Conservation (phyloP, 2,329 filamentous ascomycete species). For the Cytospora chrysosperma region DNA sequence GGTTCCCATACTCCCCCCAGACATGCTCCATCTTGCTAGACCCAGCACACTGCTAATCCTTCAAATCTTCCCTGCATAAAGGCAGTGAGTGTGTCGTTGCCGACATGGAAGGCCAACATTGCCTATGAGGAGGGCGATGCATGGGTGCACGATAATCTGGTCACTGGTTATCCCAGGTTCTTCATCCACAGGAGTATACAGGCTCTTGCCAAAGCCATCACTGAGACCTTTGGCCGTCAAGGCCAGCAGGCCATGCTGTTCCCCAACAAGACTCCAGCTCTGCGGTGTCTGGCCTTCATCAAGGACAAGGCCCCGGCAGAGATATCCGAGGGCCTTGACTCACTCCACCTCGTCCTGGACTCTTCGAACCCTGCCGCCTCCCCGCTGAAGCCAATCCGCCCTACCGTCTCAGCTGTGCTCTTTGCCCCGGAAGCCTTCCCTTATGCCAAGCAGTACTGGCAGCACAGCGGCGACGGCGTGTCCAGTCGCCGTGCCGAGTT, state of each 20-base stretch:
- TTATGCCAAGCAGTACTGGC: slow-evolving; percentile 93
- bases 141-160: slow-evolving; percentile 83
- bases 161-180: slow-evolving; percentile 90
- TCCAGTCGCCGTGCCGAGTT: slow-evolving; percentile 92
- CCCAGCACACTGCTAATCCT: slow-evolving; percentile 1
- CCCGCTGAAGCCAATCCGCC: slow-evolving; percentile 54
- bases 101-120: slow-evolving; percentile 87
- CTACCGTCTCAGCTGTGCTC: slow-evolving; percentile 68
- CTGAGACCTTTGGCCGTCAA: slow-evolving; percentile 59
- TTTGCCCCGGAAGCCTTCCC: slow-evolving; percentile 66
- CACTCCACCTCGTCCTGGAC: slow-evolving; percentile 65
- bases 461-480: slow-evolving; percentile 89
- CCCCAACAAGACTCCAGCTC: slow-evolving; percentile 68
- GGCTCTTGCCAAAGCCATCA: slow-evolving; percentile 68
- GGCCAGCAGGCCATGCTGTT: slow-evolving; percentile 78
- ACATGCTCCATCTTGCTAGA: not conserved
- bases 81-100: slow-evolving; percentile 95
- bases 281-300: slow-evolving; percentile 74
- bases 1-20: slow-evolving; percentile 36
- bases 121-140: slow-evolving; percentile 90
- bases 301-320: slow-evolving; percentile 55
- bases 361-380: slow-evolving; percentile 50
- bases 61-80: slow-evolving; percentile 39
- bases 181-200: slow-evolving; percentile 85
- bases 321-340: slow-evolving; percentile 47